A percentile compares a stretch with the other conserved stretches of the same genome.
Conservation (phyloP, 495 filamentous ascomycete species). For the Aspergillus hancockii region DNA sequence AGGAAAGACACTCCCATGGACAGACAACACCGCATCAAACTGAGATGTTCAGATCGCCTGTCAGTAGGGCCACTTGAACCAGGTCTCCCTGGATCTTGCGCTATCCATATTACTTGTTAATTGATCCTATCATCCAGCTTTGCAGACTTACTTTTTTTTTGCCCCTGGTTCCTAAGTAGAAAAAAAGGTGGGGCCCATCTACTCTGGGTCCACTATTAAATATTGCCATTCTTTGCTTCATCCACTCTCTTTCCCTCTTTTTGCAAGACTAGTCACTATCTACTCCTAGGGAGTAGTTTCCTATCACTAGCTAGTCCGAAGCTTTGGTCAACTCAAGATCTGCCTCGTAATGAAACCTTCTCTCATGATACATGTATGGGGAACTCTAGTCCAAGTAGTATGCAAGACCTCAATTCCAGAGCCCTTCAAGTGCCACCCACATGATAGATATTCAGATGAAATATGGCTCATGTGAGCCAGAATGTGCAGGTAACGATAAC, state of each 20-base stretch:
- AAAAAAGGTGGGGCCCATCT: neutral
- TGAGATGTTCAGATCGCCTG: neutral
- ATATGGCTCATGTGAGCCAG: too few species aligned
- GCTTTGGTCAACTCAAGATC: too few species aligned
- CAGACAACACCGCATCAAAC: neutral
- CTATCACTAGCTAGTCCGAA: neutral
- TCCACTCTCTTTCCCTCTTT: neutral
- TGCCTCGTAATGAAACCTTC: too few species aligned
- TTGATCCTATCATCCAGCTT: neutral
- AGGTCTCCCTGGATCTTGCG: neutral
- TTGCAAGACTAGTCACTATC: neutral
- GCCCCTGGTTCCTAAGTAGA: neutral
- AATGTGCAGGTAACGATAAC: neutral
- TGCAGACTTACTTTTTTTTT: neutral
- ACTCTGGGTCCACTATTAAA: too few species aligned
- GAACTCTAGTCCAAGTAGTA: too few species aligned
- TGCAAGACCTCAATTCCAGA: too few species aligned
- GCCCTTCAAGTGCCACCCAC: too few species aligned
- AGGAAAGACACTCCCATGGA: neutral
- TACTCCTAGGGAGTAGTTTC: neutral
- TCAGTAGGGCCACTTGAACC: neutral
- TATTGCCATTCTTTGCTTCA: neutral
- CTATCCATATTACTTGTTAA: neutral
- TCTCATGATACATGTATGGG: too few species aligned
- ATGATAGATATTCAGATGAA: too few species aligned